Evolutionary conservation across 805 yeast species (phyloP).

Genomic region (Saccharomyces paradoxus): DNA sequence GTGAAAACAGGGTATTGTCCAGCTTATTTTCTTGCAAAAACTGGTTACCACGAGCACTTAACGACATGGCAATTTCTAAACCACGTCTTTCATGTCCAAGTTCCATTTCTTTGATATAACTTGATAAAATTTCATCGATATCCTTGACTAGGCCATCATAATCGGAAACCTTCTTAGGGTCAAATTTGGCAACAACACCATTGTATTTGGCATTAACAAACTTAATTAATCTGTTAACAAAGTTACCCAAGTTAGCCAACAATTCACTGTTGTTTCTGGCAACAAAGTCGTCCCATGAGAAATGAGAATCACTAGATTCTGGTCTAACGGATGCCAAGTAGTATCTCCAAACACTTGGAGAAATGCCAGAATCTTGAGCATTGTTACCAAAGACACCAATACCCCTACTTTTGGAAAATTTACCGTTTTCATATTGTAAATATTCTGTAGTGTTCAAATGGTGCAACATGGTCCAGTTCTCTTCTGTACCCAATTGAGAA

Average conservation of each 20-base stretch:
- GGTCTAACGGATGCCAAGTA: conserved; percentile 90
- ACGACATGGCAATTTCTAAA: conserved; percentile 81
- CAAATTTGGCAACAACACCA: conserved; percentile 74
- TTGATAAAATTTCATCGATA: conserved; percentile 49
- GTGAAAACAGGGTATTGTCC: conserved; percentile 75
- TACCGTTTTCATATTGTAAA: conserved; percentile 95
- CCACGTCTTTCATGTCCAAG: conserved; percentile 77
- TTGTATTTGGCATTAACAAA: conserved; percentile 85
- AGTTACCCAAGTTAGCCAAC: conserved; percentile 92
- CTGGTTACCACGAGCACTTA: conserved; percentile 87
- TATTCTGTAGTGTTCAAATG: conserved; percentile 94
- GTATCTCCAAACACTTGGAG: conserved; percentile 96
- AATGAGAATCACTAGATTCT: conserved; percentile 91
- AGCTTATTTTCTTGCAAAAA: conserved; percentile 94
- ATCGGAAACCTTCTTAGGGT: conserved; percentile 40
- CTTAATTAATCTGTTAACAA: conserved; percentile 87
- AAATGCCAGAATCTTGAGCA: conserved; percentile 85
- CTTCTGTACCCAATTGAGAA: conserved; percentile 78
- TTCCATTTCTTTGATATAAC: conserved; percentile 69
- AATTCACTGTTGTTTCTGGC: conserved; percentile 88
- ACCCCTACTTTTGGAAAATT: conserved; percentile 95
- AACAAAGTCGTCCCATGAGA: conserved; percentile 95
- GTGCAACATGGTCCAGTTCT: conserved; percentile 83
- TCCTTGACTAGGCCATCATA: conserved; percentile 44
- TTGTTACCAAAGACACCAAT: conserved; percentile 97